Conservation (phyloP, 805 yeast genomes). For the Yarrowia phangngaensis region DNA sequence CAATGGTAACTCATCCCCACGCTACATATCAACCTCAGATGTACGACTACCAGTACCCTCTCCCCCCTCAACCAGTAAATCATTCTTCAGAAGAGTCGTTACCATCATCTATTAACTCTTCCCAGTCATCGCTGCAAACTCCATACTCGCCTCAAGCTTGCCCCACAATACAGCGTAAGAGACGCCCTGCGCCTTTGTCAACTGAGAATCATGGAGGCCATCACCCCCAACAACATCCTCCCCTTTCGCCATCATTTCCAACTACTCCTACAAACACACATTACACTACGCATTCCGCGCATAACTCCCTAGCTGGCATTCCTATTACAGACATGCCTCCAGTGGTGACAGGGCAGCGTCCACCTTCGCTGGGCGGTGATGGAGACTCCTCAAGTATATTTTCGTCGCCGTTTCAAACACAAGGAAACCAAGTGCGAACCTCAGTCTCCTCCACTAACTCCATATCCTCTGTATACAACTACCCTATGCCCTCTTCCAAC, state of each 20-base stretch:
- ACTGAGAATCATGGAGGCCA: constrained; percentile 11
- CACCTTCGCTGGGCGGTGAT: constrained; percentile 11
- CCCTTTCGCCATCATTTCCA: constrained; percentile 10
- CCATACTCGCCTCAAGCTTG: constrained; percentile 22
- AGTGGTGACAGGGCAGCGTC: constrained; percentile 13
- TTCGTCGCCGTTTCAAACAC: constrained; percentile 17
- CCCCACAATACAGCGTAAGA: constrained; percentile 27
- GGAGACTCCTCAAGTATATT: constrained; percentile 14
- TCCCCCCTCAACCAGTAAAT: constrained; percentile 4
- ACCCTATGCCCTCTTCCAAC: constrained; percentile 25
- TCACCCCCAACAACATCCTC: constrained; percentile 21
- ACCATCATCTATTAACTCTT: constrained; percentile 24
- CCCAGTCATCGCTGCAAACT: constrained; percentile 22
- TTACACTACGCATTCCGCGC: constrained; percentile 23
- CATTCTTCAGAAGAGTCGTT: constrained; percentile 18
- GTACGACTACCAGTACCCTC: constrained; percentile 26
- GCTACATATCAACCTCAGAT: constrained; percentile 17
- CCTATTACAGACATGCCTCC: constrained; percentile 24
- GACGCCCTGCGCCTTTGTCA: constrained; percentile 28
- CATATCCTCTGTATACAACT: constrained; percentile 16
- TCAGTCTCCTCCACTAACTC: constrained; percentile 24
- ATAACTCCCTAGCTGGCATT: constrained; percentile 15
- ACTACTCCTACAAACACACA: constrained; percentile 27
- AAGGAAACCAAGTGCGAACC: constrained; percentile 16
- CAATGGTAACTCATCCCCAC: constrained; percentile 17